These are phyloP conservation scores for Penicillium vulpinum DNA, from an alignment of 2,329 filamentous ascomycete genomes.

Conservation along the genomic window DNA sequence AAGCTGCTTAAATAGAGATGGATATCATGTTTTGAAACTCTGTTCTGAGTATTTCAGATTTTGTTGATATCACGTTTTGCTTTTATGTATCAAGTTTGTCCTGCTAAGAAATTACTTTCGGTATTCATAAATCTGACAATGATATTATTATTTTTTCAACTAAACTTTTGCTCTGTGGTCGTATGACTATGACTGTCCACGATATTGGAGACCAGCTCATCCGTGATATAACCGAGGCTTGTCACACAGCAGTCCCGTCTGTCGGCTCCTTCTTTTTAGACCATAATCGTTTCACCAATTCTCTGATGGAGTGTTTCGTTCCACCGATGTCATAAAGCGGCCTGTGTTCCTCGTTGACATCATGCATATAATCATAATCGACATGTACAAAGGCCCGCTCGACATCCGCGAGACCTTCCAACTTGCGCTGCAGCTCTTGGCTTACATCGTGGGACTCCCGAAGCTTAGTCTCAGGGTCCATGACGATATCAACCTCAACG, in stretches of 20 bases:
- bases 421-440: slow-evolving; percentile 13
- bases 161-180: neutral
- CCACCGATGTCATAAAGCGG: slow-evolving; percentile 5
- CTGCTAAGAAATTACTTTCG: neutral
- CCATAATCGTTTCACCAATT: neutral
- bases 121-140: neutral
- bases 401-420: slow-evolving; percentile 12
- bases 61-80: neutral
- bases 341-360: slow-evolving; percentile 6
- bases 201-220: neutral
- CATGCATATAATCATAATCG: slow-evolving; percentile 14
- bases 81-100: neutral
- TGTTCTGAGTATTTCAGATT: neutral
- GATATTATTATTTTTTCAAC: neutral
- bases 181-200: neutral
- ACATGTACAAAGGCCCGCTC: slow-evolving; percentile 17
- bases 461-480: slow-evolving; percentile 12
- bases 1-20: too few species aligned
- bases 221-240: neutral
- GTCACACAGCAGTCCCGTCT: neutral
- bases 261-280: neutral
- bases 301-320: slow-evolving; percentile 1
- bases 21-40: neutral
- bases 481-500: slow-evolving; percentile 15
- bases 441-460: slow-evolving; percentile 15